Evolutionary conservation across 108 stramenopile species (phyloP), one percentile per base, ranked within the genome.

Genomic region (Conticribra guillardii): DNA sequence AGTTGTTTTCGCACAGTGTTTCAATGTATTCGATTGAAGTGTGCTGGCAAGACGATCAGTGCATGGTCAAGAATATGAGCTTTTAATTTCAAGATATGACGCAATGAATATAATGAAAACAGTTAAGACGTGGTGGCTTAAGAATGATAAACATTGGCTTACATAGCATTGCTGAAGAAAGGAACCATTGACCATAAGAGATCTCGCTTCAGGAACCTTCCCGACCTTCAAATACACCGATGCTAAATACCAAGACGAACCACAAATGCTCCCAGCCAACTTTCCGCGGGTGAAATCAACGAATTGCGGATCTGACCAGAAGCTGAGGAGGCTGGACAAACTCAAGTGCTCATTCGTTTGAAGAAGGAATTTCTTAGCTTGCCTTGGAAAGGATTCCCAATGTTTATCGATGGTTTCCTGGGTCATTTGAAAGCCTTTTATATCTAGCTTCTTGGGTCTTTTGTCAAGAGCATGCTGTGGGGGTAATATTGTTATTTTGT

Each of bases 121-220:
- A 4, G n/a, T 29, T 17, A 59, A 7, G 5, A 59, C n/a, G n/a
- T n/a, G n/a, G n/a, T n/a, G 37, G 11, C 11, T 11, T 11, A 34
- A 34, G n/a, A 19, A 3, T 5, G 8, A 59, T 7, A 4, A 32
- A 19, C 32, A 34, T 7, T 2, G 5, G 33, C 57, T 59, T 19
- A 59, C 57, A 59, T 59, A 34, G 33, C 57, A 59, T 59, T 59
- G 37, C 37, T 41, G 50, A 21, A 51, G 16, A 21, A 51, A 51
- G 4, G 50, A 51, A 14, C 50, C 50, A 51, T 51, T 51, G 17
- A 51, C 4, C 18, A 16, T 51, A 4, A 51, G 50, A 19, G 50
- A 4, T 51, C 50, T 17, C 19, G 50, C 9, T 21, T 51, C 50
- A 4, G 4, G 4, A 21, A 51, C 4, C 18, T 19, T 51, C 9